Conservation (phyloP, 306 rosid species). For the Gastrolobium villosum region DNA sequence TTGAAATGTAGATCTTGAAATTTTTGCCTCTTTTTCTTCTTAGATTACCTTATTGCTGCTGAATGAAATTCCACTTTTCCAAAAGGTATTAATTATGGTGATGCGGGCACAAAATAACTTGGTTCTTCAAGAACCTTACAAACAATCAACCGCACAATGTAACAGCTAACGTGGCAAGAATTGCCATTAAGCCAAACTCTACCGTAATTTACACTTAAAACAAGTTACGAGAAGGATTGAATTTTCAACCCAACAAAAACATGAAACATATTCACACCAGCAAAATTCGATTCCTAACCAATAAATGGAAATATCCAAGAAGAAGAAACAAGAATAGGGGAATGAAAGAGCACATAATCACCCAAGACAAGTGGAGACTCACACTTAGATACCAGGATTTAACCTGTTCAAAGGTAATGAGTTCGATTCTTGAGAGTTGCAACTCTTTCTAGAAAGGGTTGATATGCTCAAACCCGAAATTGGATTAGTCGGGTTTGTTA, state of each 20-base stretch:
- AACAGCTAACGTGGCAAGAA: conserved; percentile 7
- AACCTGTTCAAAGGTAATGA: too few species aligned
- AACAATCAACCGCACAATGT: background rate
- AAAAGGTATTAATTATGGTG: conserved; percentile 21
- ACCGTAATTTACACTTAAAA: conserved; percentile 43
- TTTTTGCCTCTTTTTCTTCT: background rate
- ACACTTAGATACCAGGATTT: too few species aligned
- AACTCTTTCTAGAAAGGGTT: too few species aligned
- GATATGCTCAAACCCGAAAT: too few species aligned
- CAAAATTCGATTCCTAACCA: conserved; percentile 44
- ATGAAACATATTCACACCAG: conserved; percentile 40
- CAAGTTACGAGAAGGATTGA: conserved; percentile 30
- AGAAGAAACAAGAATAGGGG: background rate
- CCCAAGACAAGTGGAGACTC: too few species aligned
- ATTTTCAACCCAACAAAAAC: conserved; percentile 12
- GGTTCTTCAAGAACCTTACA: background rate
- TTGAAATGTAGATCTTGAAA: too few species aligned
- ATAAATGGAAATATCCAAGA: conserved; percentile 5
- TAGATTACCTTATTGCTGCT: background rate
- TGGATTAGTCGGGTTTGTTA: too few species aligned
- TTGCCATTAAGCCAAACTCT: conserved; percentile 8
- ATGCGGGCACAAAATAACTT: background rate
- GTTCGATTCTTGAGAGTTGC: too few species aligned
- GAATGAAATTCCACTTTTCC: conserved; percentile 1
- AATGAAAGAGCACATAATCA: too few species aligned